Evolutionary conservation across 257 asterid species (phyloP).

Genomic region (Knoxia roxburghii): DNA sequence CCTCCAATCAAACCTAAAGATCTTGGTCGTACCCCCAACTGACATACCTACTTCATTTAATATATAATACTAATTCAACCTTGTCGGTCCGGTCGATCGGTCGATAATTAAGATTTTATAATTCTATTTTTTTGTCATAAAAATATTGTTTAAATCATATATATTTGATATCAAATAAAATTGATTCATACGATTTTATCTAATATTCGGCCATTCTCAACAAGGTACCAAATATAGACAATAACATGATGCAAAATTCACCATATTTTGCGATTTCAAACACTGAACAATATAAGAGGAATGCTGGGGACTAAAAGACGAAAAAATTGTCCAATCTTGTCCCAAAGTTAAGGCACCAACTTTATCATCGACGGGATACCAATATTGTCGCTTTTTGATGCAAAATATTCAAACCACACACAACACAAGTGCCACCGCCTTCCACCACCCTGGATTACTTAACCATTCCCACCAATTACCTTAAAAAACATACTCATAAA

Average conservation of each 20-base stretch:
- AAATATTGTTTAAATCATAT: no score
- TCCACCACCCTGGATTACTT: no score
- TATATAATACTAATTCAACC: not conserved
- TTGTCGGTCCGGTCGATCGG: no score
- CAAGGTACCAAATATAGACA: no score
- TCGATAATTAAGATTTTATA: no score
- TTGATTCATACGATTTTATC: no score
- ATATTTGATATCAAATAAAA: no score
- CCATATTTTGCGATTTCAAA: not conserved
- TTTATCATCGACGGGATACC: not conserved
- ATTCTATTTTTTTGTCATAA: not conserved
- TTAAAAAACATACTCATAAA: not conserved
- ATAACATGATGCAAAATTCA: no score
- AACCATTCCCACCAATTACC: no score
- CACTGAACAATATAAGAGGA: not conserved
- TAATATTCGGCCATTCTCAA: no score
- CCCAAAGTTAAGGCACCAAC: slow-evolving; percentile 2
- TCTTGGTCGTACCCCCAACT: not conserved
- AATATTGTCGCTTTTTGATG: slow-evolving; percentile 2
- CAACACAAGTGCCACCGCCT: no score
- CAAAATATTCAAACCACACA: not conserved
- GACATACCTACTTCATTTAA: not conserved
- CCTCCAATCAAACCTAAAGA: not conserved
- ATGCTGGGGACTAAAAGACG: not conserved
- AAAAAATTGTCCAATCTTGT: slow-evolving; percentile 1